A percentile compares a stretch with the other conserved stretches of the same genome.
phyloP scores from a whole-genome alignment of 176 grass and related monocot genomes.

The Neostapfia colusana region DNA sequence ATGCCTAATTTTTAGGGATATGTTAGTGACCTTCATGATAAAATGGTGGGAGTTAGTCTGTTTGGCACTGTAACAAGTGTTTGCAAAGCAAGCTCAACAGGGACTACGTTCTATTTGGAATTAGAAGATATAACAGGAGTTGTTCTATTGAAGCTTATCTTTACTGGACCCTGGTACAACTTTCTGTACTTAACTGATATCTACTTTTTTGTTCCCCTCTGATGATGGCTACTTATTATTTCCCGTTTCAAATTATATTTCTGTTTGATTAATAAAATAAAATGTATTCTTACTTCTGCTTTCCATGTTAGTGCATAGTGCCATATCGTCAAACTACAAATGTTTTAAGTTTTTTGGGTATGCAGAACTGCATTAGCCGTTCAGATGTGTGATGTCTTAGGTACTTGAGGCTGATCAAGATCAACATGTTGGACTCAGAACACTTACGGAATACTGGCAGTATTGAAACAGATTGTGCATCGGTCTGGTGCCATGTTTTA shows the following conservation, averaged over 20 bases:
- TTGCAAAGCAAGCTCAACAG: slow-evolving; percentile 55
- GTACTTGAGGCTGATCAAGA: neutral
- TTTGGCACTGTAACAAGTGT: slow-evolving; percentile 69
- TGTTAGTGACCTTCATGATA: slow-evolving; percentile 72
- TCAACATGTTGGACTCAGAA: neutral
- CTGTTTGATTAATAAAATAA: slow-evolving; percentile 19
- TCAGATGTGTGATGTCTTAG: neutral
- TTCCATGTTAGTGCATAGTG: neutral
- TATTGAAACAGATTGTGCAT: neutral
- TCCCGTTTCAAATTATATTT: neutral
- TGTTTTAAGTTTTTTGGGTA: neutral
- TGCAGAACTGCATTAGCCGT: neutral
- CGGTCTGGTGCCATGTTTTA: neutral
- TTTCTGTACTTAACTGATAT: slow-evolving; percentile 10
- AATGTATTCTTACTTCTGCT: neutral
- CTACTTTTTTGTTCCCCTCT: neutral
- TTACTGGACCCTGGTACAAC: slow-evolving; percentile 66
- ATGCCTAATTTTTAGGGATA: slow-evolving; percentile 51
- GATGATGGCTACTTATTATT: neutral
- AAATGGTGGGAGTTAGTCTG: slow-evolving; percentile 79
- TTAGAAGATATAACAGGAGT: slow-evolving; percentile 78
- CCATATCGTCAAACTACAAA: neutral
- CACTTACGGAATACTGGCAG: neutral
- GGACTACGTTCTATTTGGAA: slow-evolving; percentile 60
- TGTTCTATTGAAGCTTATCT: slow-evolving; percentile 65